Percentiles rank a stretch among this genome's conserved stretches.
Evolutionary conservation across 2,329 filamentous ascomycete species (phyloP).

Genomic region (Beauveria sp.): DNA sequence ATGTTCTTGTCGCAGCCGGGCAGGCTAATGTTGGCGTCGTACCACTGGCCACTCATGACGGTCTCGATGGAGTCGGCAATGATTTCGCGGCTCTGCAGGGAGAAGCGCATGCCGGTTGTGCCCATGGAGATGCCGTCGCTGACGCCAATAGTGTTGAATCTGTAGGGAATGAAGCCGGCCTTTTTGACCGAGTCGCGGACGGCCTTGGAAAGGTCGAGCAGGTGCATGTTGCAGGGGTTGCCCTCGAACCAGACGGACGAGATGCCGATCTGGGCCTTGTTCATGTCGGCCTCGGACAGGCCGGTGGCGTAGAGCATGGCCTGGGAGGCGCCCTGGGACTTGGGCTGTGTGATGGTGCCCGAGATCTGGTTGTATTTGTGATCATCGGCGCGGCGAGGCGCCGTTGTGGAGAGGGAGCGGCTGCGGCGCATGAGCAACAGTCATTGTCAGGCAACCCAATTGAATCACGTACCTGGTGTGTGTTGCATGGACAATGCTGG

Average conservation of each 20-base stretch:
- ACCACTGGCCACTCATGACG: slow-evolving; percentile 98
- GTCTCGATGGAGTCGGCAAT: slow-evolving; percentile 99
- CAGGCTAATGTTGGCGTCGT: slow-evolving; percentile 93
- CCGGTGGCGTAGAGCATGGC: slow-evolving; percentile 98
- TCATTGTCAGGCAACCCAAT: not conserved
- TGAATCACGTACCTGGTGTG: slow-evolving; percentile 20
- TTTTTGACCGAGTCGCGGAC: slow-evolving; percentile 56
- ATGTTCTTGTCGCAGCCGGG: slow-evolving; percentile 99
- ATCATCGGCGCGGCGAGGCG: slow-evolving; percentile 40
- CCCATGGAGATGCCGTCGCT: slow-evolving; percentile 98
- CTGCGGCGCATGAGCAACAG: slow-evolving; percentile 22
- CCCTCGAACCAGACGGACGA: slow-evolving; percentile 97
- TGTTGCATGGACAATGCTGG: slow-evolving; percentile 15
- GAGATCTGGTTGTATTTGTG: slow-evolving; percentile 76
- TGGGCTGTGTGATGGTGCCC: slow-evolving; percentile 82
- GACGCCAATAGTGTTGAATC: slow-evolving; percentile 98
- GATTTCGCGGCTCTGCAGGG: slow-evolving; percentile 86
- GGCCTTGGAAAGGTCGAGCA: slow-evolving; percentile 77
- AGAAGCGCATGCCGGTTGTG: slow-evolving; percentile 93
- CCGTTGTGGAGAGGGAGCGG: slow-evolving; percentile 43
- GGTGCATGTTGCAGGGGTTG: slow-evolving; percentile 99
- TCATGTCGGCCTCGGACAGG: slow-evolving; percentile 76
- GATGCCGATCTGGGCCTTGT: slow-evolving; percentile 95
- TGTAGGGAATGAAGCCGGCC: slow-evolving; percentile 81
- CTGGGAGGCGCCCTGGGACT: slow-evolving; percentile 96